Conservation (phyloP, 768 basidiomycete species). For the Phanerochaete sordida region DNA sequence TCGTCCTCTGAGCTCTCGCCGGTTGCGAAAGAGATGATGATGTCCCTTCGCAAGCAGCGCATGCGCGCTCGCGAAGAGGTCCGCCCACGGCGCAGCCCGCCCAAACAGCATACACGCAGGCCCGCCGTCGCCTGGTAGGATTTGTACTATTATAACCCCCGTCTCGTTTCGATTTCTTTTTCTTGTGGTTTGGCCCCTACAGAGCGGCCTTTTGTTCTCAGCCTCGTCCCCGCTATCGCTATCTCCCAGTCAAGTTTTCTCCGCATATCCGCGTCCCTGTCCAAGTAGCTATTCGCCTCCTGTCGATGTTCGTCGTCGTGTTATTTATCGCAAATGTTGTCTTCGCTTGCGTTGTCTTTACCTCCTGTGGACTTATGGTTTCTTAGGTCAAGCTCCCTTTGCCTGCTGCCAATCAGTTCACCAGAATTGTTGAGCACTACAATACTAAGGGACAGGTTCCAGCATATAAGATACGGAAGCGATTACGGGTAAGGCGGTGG, state of each 20-base stretch:
- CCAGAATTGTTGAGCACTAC: not conserved
- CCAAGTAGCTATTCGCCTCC: not conserved
- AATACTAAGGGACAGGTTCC: not conserved
- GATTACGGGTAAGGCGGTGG: slow-evolving; percentile 1
- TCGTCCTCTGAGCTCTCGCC: slow-evolving; percentile 75
- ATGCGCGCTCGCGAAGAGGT: slow-evolving; percentile 18
- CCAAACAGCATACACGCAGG: not conserved
- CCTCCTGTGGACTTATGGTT: not conserved
- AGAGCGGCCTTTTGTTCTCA: not conserved
- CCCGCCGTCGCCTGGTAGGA: not conserved
- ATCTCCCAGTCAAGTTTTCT: not conserved
- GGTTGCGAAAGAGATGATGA: slow-evolving; percentile 64
- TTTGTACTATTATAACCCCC: not conserved
- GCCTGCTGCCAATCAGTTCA: not conserved
- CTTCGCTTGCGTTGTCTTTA: not conserved
- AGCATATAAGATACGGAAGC: not conserved
- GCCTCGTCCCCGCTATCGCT: not conserved
- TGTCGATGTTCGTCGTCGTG: not conserved
- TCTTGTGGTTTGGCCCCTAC: not conserved
- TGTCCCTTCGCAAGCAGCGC: slow-evolving; percentile 46
- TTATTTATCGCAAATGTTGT: not conserved
- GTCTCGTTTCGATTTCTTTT: not conserved
- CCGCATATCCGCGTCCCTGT: not conserved
- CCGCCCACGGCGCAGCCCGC: not conserved
- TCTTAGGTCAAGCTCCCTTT: not conserved